Percentiles rank a stretch among this genome's conserved stretches.
These are phyloP conservation scores for Luvunga scandens DNA, from an alignment of 345 rosid genomes.

Conservation along the genomic window DNA sequence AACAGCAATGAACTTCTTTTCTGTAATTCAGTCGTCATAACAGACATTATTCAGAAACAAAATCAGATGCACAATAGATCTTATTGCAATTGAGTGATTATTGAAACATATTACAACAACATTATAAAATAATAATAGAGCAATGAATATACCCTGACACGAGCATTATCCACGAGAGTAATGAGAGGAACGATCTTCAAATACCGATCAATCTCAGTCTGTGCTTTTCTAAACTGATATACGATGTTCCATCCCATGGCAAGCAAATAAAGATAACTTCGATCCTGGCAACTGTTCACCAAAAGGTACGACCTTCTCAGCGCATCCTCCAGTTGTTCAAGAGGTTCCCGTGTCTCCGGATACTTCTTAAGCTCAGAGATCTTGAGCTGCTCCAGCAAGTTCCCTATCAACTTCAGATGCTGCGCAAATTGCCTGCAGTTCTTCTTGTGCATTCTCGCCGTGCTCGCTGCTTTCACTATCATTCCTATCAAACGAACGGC, in stretches of 20 bases:
- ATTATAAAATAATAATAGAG: neutral
- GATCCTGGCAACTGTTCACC: conserved; percentile 86
- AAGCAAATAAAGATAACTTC: conserved; percentile 87
- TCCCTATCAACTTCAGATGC: conserved; percentile 88
- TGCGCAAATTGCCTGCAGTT: conserved; percentile 93
- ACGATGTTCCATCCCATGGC: conserved; percentile 99
- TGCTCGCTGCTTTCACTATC: conserved; percentile 78
- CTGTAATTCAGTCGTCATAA: neutral
- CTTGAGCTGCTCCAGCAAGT: conserved; percentile 79
- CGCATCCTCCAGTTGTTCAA: conserved; percentile 95
- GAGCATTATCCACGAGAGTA: conserved; percentile 92
- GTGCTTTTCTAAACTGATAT: conserved; percentile 92
- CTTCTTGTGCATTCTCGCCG: conserved; percentile 96
- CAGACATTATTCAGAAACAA: neutral
- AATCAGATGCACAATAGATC: neutral
- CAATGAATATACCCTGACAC: conserved; percentile 70
- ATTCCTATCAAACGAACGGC: conserved; percentile 78
- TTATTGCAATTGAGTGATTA: neutral
- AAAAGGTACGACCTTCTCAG: conserved; percentile 77
- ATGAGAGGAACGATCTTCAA: conserved; percentile 91
- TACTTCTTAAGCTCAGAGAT: conserved; percentile 92
- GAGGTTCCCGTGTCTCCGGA: conserved; percentile 94
- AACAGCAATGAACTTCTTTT: neutral
- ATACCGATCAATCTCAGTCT: conserved; percentile 90
- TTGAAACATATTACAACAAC: neutral